Evolutionary conservation across 257 asterid genomes (phyloP).

Genomic region (Forsythia suspensa): DNA sequence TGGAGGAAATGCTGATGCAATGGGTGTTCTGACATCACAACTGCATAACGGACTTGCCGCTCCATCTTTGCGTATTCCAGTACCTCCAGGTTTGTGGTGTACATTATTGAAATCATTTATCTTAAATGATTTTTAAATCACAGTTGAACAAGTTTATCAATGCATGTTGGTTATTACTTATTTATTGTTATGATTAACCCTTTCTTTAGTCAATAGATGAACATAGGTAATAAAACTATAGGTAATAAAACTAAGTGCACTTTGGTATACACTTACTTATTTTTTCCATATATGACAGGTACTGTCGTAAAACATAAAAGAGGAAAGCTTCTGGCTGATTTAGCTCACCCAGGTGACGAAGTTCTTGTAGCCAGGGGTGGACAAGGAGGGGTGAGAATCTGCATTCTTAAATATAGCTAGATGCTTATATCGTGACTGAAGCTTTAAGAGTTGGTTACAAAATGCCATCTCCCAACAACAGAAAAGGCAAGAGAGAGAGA

Average conservation of each 20-base stretch:
- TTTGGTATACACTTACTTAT: neutral
- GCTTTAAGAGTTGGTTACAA: neutral
- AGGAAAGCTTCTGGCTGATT: slow-evolving; percentile 90
- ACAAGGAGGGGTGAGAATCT: slow-evolving; percentile 77
- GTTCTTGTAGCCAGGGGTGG: slow-evolving; percentile 96
- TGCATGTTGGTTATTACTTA: neutral
- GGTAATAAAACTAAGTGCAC: neutral
- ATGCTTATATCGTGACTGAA: neutral
- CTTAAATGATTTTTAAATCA: neutral
- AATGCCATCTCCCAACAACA: neutral
- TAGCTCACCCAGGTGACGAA: slow-evolving; percentile 84
- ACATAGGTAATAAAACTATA: neutral
- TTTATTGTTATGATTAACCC: neutral
- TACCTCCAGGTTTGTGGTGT: slow-evolving; percentile 70
- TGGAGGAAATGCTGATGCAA: slow-evolving; percentile 86
- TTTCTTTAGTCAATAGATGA: neutral
- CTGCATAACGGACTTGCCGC: slow-evolving; percentile 67
- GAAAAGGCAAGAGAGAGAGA: neutral
- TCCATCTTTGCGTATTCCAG: slow-evolving; percentile 76
- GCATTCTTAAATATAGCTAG: slow-evolving; percentile 11
- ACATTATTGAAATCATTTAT: neutral
- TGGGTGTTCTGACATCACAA: slow-evolving; percentile 85
- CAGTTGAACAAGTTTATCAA: slow-evolving; percentile 9
- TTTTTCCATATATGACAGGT: slow-evolving; percentile 44
- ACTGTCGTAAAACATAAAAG: slow-evolving; percentile 88